Conservation (phyloP, 768 basidiomycete species). For the Cantharellus anzutake region DNA sequence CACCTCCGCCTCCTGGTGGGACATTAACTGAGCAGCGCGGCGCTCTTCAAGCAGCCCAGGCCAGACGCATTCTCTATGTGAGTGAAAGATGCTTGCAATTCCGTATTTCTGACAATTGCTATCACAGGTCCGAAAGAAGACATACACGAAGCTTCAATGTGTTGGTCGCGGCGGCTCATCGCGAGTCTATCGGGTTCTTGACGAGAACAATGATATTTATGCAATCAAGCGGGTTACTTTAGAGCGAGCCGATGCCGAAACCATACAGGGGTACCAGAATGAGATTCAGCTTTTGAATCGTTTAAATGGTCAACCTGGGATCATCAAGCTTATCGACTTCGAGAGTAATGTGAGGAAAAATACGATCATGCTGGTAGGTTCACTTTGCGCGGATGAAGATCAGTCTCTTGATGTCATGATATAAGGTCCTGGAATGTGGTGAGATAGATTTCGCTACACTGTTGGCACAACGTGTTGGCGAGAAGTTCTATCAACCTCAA, state of each 20-base stretch:
- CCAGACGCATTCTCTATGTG: constrained; percentile 5
- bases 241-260: constrained; percentile 75
- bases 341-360: constrained; percentile 73
- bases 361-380: constrained; percentile 39
- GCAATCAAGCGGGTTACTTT: constrained; percentile 87
- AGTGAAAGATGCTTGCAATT: not conserved
- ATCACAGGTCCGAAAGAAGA: constrained; percentile 26
- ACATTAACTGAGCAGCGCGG: not conserved
- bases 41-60: not conserved
- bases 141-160: constrained; percentile 70
- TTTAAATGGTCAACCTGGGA: constrained; percentile 82
- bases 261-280: constrained; percentile 85
- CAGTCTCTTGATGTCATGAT: not conserved
- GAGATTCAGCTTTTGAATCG: constrained; percentile 86
- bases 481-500: constrained; percentile 82
- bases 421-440: constrained; percentile 85
- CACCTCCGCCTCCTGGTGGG: not conserved
- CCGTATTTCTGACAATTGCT: not conserved
- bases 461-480: constrained; percentile 65
- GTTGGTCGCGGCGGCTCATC: constrained; percentile 91
- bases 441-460: constrained; percentile 81
- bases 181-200: constrained; percentile 86
- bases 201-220: constrained; percentile 42
- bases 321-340: constrained; percentile 81
- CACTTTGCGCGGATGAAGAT: not conserved